phyloP scores from a whole-genome alignment of 208 protist genomes.

The Leishmania mexicana region DNA sequence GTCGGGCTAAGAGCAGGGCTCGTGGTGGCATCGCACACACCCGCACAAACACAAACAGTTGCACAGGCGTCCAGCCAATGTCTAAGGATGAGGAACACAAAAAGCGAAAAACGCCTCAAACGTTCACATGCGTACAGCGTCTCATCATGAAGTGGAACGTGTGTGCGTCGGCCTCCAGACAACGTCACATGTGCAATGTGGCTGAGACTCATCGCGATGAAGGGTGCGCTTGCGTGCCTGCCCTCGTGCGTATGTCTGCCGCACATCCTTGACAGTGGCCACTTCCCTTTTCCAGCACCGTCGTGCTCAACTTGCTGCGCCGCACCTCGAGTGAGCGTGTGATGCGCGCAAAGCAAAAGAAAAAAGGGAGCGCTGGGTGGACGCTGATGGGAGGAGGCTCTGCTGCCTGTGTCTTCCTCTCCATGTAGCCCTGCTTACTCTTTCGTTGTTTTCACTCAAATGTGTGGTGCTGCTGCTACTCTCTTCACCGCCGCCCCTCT shows the following conservation, averaged over 20 bases:
- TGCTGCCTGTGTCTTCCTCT: not conserved
- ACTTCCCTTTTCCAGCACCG: not conserved
- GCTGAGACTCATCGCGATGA: not conserved
- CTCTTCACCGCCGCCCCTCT: not conserved
- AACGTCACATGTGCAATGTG: not conserved
- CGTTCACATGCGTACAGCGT: not conserved
- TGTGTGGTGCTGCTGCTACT: not conserved
- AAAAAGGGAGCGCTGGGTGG: slow-evolving; percentile 3
- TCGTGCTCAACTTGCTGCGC: not conserved
- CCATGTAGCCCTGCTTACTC: not conserved
- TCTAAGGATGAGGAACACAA: not conserved
- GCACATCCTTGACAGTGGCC: not conserved
- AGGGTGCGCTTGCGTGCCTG: not conserved
- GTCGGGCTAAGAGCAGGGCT: not conserved
- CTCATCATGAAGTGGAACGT: not conserved
- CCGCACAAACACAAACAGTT: not conserved
- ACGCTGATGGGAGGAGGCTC: too few species aligned
- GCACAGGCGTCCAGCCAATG: not conserved
- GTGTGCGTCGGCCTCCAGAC: not conserved
- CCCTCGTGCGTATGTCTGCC: not conserved
- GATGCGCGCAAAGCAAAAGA: slow-evolving; percentile 4
- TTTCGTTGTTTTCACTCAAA: slow-evolving; percentile 15
- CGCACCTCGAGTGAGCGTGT: not conserved
- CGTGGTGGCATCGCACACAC: not conserved
- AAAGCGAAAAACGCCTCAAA: not conserved